Conservation (phyloP, 176 grass and related monocot genomes). For the Thalia dealbata region DNA sequence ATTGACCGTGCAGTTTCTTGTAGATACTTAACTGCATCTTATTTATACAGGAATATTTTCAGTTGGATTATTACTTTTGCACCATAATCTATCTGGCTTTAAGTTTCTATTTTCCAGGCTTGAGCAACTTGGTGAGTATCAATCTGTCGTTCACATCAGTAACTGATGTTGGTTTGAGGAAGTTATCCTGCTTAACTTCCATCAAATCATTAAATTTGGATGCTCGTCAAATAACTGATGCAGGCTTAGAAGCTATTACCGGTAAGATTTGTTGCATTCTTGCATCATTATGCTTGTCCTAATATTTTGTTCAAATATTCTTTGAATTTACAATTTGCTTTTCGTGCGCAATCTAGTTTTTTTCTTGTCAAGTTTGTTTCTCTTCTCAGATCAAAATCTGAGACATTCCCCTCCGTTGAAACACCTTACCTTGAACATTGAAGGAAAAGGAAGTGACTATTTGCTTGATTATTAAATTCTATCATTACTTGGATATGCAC, state of each 20-base stretch:
- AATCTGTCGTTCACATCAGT: conserved; percentile 86
- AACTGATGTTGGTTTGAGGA: conserved; percentile 71
- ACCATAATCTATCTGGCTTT: not conserved
- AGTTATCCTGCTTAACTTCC: conserved; percentile 55
- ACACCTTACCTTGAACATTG: no score
- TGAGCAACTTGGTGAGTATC: conserved; percentile 60
- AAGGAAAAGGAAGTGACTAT: no score
- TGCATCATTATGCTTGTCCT: not conserved
- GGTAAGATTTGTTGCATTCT: conserved; percentile 28
- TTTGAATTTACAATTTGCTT: not conserved
- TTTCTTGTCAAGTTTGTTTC: not conserved
- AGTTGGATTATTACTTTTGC: not conserved
- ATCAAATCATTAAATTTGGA: conserved; percentile 86
- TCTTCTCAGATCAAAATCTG: not conserved
- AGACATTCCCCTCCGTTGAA: not conserved
- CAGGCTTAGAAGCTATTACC: conserved; percentile 64
- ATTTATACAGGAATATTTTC: not conserved
- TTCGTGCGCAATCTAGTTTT: not conserved
- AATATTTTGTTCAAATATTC: not conserved
- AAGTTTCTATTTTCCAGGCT: conserved; percentile 33
- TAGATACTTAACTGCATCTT: no score
- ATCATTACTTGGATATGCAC: not conserved
- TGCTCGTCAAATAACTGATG: conserved; percentile 75
- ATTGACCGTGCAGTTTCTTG: no score
- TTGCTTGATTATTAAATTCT: not conserved